These are phyloP conservation scores for Vanrija sp. DNA, from an alignment of 1,284 basidiomycete species.

Conservation along the genomic window DNA sequence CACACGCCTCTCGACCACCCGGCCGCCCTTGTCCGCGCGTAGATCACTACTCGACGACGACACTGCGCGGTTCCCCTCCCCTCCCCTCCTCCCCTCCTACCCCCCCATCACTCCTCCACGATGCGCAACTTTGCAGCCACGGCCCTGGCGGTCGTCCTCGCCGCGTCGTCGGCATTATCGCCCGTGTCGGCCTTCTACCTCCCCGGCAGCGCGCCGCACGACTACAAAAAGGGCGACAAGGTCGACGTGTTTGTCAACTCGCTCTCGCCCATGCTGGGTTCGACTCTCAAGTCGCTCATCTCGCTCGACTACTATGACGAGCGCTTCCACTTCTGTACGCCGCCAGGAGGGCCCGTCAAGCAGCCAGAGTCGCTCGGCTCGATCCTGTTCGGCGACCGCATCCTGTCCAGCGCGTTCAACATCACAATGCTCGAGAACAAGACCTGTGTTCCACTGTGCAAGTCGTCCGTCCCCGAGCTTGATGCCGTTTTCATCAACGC, in stretches of 20 bases:
- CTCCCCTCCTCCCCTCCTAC: background rate
- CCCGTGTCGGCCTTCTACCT: conserved; percentile 59
- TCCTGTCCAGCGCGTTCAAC: conserved; percentile 85
- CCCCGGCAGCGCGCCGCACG: conserved; percentile 72
- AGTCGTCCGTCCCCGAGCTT: conserved; percentile 59
- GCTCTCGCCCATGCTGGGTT: conserved; percentile 78
- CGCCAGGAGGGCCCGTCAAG: conserved; percentile 68
- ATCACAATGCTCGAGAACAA: conserved; percentile 48
- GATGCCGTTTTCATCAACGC: conserved; percentile 85
- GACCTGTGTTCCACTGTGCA: conserved; percentile 76
- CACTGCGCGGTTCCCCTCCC: too few relatives aligned
- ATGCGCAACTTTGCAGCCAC: conserved; percentile 17
- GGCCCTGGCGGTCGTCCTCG: conserved; percentile 14
- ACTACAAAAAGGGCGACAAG: conserved; percentile 65
- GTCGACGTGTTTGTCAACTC: conserved; percentile 76
- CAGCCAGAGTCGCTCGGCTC: conserved; percentile 87
- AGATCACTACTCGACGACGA: too few relatives aligned
- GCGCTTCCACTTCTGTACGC: conserved; percentile 81
- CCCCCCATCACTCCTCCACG: background rate
- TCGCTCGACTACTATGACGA: conserved; percentile 38
- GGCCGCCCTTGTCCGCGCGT: too few relatives aligned
- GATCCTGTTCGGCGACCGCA: conserved; percentile 92
- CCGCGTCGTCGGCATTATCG: conserved; percentile 5
- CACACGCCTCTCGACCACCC: too few relatives aligned
- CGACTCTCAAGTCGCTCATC: conserved; percentile 60